phyloP scores from a whole-genome alignment of 306 rosid species.

The Dalbergia oliveri region DNA sequence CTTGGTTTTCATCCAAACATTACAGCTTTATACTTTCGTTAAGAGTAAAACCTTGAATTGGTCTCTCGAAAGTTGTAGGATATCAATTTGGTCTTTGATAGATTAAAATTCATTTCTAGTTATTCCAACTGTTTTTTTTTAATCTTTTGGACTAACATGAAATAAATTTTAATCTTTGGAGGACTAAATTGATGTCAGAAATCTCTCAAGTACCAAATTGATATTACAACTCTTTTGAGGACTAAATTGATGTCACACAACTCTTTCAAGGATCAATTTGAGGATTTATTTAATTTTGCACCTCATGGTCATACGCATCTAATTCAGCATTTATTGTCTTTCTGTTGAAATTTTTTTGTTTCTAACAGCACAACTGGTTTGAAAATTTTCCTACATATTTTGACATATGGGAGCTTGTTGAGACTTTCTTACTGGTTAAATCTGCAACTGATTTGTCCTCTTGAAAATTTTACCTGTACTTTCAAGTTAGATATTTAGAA shows the following conservation, averaged over 20 bases:
- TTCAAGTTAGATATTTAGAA: background rate
- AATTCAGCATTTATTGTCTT: background rate
- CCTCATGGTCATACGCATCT: background rate
- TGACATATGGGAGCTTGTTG: background rate
- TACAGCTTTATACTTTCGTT: background rate
- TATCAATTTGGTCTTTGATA: no score
- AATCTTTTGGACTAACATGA: no score
- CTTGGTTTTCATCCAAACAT: background rate
- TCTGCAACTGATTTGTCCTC: conserved; percentile 4
- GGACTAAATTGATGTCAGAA: no score
- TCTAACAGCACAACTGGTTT: conserved; percentile 1
- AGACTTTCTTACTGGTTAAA: background rate
- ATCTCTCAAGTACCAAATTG: no score
- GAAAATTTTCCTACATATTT: background rate
- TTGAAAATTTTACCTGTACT: conserved; percentile 1
- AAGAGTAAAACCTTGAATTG: no score
- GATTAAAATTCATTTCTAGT: no score
- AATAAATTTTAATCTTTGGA: no score
- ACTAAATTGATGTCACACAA: no score
- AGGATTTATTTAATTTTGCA: background rate
- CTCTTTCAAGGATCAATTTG: no score
- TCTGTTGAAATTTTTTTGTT: background rate
- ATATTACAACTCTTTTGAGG: no score
- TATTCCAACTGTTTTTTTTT: no score
- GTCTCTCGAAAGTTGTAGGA: no score